Evolutionary conservation across 2,329 filamentous ascomycete genomes (phyloP), one percentile per base, ranked within the genome.

Genomic region (Botrytis aclada): DNA sequence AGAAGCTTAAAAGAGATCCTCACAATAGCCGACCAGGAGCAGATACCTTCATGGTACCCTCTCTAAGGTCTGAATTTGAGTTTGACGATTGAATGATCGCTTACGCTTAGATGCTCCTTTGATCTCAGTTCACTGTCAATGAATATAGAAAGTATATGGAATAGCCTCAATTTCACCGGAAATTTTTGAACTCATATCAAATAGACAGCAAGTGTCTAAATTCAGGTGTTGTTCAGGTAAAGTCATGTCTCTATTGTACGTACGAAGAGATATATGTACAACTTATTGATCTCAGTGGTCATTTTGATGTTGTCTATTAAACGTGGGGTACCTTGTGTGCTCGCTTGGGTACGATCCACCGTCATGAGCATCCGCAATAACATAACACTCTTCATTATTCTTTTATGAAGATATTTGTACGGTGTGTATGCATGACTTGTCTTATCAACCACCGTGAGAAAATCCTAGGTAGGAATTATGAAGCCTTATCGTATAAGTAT

Each of bases 401-500:
- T 54, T 54, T 54, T 39, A 14, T n/a, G 47, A 34, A 66, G 32
- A 66, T 39, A 39, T 54, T 18, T 25, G 6, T n/a, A 54, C 51
- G 25, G 51, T 29, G n/a, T 67, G 51, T 29, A 22, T 67, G 64
- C 64, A 56, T 58, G 58, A 29, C 34, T 16, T 37, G 29, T 18
- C 9, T n/a, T 34, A 58, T 58, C 37, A 32, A 34, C 47, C 29
- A 34, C 34, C 20, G 25, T 37, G 43, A 47, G 25, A 32, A 47
- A 32, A 32, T 20, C 58, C 51, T 39, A 60, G 29, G 41, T 60
- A 25, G 47, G 45, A 64, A 41, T 69, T 67, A 45, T 67, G 70
- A 67, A 47, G 62, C 34, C 58, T 61, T 61, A 61, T 61, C 58
- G 51, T n/a, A 39, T 16, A 16, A 37, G 32, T 37, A 16, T 61